A percentile compares a stretch with the other conserved stretches of the same genome.
Evolutionary conservation across 768 basidiomycete species (phyloP).

Genomic region (Hortiboletus flavorubellus): DNA sequence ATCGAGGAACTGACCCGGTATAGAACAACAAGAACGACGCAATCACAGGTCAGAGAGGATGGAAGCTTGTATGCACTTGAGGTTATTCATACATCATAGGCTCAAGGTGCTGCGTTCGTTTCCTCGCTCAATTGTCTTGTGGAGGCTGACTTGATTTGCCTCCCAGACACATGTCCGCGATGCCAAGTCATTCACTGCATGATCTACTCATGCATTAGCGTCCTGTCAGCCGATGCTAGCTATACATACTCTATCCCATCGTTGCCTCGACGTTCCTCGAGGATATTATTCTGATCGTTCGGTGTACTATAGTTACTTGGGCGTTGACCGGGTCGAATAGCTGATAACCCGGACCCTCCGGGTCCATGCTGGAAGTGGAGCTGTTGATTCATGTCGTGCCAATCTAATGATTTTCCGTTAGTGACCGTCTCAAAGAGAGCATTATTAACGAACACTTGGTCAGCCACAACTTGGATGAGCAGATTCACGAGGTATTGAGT

Average conservation of each 20-base stretch:
- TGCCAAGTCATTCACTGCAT: neutral
- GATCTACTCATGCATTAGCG: neutral
- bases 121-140: neutral
- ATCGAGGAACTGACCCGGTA: neutral
- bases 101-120: neutral
- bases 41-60: neutral
- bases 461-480: no score
- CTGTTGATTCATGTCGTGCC: no score
- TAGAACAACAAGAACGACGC: neutral
- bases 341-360: no score
- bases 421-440: no score
- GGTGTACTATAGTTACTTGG: neutral
- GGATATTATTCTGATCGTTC: neutral
- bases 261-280: neutral
- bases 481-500: neutral
- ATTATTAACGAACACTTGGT: no score
- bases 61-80: neutral
- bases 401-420: no score
- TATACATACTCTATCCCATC: neutral
- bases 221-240: neutral
- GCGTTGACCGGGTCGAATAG: neutral
- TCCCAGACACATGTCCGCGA: neutral
- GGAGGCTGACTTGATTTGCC: neutral
- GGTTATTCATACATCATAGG: neutral
- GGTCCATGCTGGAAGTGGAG: no score